Base-by-base conservation (phyloP, 139 green algal genomes). In the Chlamydomonas applanata region DNA sequence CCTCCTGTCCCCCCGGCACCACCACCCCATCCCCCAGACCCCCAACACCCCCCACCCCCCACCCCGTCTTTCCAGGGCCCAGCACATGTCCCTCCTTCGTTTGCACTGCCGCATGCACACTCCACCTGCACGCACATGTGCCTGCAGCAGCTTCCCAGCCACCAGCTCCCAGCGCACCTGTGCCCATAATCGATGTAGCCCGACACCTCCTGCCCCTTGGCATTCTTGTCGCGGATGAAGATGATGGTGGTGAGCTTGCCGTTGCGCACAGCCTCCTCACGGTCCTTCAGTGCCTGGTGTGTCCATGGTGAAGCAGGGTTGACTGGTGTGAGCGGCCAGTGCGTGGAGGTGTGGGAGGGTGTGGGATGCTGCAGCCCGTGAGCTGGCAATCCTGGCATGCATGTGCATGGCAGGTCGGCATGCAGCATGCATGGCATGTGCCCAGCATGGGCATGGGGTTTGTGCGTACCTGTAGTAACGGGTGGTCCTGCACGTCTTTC, bases 121-220 rank as follows among this genome's bases (percentile, higher is more conserved):
- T n/a, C n/a, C n/a, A n/a, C n/a, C n/a, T n/a, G n/a, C n/a, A n/a
- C n/a, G n/a, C n/a, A n/a, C n/a, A n/a, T n/a, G n/a, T n/a, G n/a
- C n/a, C n/a, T n/a, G n/a, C n/a, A n/a, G n/a, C n/a, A n/a, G n/a
- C n/a, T n/a, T n/a, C n/a, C n/a, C n/a, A n/a, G n/a, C n/a, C n/a
- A n/a, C n/a, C n/a, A n/a, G n/a, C n/a, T 19, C 40, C 40, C 40
- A 19, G 30, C 65, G 16, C 19, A 59, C 71, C 88, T 82, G 76
- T 95, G 83, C 14, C 82, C 93, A 49, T 91, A 95, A 81, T 97
- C 93, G 45, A 97, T 94, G 78, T 97, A 97, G 16, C 92, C 93
- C 52, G 88, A 95, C 45, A 95, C 78, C 78, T 95, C 90, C 60
- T 96, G 91, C 13, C 88, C 89, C 66, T 88, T 88, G 7, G 46